Base-by-base conservation (phyloP, 768 basidiomycete species). In the Tulasnella sp. region DNA sequence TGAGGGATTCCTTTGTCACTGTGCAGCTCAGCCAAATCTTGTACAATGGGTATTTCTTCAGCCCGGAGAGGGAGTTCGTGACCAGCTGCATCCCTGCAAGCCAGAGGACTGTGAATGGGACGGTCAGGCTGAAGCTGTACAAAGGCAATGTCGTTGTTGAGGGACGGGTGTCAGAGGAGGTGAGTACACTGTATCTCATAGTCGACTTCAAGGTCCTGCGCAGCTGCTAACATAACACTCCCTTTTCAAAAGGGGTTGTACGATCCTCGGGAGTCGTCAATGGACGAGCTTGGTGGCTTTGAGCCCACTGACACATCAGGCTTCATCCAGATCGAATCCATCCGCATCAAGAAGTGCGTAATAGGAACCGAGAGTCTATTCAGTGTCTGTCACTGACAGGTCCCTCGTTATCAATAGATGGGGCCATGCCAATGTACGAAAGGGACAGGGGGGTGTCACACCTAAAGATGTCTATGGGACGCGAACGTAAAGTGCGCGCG, bases 41-140 rank as follows among this genome's bases (percentile, higher is more conserved):
- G 49, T 98, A 99, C 78, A 97, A 98, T 69, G 96, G 94, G 38
- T 92, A 94, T 75, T 98, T 92, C 83, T 99, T 97, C 80, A 94
- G 92, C n/a, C 93, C 96, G 48, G 96, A 98, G 74, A 80, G 94
- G 64, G 96, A 97, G 73, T 98, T 98, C 68, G 75, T 98, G 67
- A 85, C 84, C 45, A 83, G 84, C 67, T 80, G 87, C 56, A 91
- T 98, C 68, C 91, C 92, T 3, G 84, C 91, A 43, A 91, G 87
- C 70, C 96, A 99, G 76, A 79, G 87, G 72, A 96, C 92, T 24
- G 96, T 99, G 64, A 98, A 97, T 67, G 96, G 96, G 48, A 70
- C 85, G 48, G 92, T 98, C 53, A 80, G 85, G 59, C 73, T 99
- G 66, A 90, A 91, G 72, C 74, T 97, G 45, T 91, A 94, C 81